Evolutionary conservation across 495 filamentous ascomycete genomes (phyloP).

Genomic region (Aspergillus leporis): DNA sequence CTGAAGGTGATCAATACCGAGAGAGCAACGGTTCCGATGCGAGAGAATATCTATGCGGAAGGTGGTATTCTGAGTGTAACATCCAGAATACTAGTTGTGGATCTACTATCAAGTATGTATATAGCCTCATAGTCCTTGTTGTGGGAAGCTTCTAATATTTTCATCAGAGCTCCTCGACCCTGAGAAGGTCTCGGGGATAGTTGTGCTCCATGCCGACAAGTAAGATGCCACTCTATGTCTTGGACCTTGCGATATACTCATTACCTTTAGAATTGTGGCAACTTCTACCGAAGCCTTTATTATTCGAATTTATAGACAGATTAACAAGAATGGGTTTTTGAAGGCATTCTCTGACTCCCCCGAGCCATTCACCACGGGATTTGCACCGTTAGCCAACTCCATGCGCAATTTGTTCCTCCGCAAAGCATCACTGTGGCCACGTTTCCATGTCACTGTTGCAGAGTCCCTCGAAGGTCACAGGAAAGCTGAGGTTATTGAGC

Average conservation of each 20-base stretch:
- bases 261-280: conserved; percentile 61
- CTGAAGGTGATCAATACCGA: conserved; percentile 94
- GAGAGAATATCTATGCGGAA: conserved; percentile 82
- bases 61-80: conserved; percentile 97
- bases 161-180: conserved; percentile 65
- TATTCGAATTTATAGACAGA: conserved; percentile 86
- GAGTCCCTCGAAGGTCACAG: conserved; percentile 85
- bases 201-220: conserved; percentile 87
- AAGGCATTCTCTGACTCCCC: conserved; percentile 97
- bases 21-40: conserved; percentile 76
- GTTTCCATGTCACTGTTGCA: conserved; percentile 90
- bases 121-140: background rate
- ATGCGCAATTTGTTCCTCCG: conserved; percentile 90
- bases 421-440: conserved; percentile 86
- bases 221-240: conserved; percentile 22
- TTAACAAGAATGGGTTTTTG: conserved; percentile 88
- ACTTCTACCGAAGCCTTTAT: conserved; percentile 96
- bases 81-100: conserved; percentile 90
- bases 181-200: conserved; percentile 81
- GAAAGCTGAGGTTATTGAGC: conserved; percentile 94
- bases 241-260: conserved; percentile 14
- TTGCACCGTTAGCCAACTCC: conserved; percentile 86
- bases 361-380: conserved; percentile 87
- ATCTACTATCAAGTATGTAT: conserved; percentile 71
- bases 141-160: conserved; percentile 22